Conservation (phyloP, 441 rosid genomes). For the Syzygium syzygioides region DNA sequence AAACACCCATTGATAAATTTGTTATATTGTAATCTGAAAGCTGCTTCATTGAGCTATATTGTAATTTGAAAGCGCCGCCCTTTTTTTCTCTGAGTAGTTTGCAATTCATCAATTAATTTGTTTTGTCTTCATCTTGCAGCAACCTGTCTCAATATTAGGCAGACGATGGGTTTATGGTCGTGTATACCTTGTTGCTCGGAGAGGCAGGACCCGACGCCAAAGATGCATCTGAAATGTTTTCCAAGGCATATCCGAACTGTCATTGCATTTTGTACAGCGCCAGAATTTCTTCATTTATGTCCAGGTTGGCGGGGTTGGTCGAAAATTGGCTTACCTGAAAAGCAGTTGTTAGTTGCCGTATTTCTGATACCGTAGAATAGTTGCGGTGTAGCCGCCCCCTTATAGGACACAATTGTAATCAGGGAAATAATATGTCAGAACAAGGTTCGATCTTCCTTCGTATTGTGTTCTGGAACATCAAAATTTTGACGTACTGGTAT, state of each 20-base stretch:
- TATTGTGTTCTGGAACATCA: constrained; percentile 7
- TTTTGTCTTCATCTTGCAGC: constrained; percentile 33
- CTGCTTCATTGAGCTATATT: neutral
- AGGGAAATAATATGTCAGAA: neutral
- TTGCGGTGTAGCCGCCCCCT: neutral
- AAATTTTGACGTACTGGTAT: constrained; percentile 10
- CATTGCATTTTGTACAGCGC: neutral
- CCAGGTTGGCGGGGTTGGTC: neutral
- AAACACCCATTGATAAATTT: neutral
- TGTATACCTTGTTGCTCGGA: constrained; percentile 65
- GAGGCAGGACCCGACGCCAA: constrained; percentile 34
- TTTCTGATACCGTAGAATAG: neutral
- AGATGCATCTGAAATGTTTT: constrained; percentile 24
- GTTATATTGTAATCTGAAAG: too few species aligned
- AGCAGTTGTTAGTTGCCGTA: neutral
- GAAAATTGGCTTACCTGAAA: neutral
- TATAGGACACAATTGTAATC: constrained; percentile 1
- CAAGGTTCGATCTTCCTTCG: neutral
- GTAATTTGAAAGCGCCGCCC: neutral
- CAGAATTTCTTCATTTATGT: neutral
- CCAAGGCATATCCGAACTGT: neutral
- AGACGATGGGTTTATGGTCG: constrained; percentile 88
- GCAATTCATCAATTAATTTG: neutral
- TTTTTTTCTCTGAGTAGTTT: neutral
- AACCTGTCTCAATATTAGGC: constrained; percentile 42